Conservation (phyloP, 345 rosid species). For the Cardamine resedifolia region DNA sequence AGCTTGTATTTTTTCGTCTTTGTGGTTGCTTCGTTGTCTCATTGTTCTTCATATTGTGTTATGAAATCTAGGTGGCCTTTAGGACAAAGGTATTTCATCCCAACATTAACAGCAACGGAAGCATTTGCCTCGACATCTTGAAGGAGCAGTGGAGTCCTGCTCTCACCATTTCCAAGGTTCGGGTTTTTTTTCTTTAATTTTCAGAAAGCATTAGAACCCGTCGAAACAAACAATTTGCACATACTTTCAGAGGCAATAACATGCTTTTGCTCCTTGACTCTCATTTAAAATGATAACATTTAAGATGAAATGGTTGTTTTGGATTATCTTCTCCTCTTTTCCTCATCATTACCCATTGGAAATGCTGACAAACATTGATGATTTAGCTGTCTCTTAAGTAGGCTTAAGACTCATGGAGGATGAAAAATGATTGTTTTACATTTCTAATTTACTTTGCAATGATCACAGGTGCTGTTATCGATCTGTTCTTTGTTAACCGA, state of each 20-base stretch:
- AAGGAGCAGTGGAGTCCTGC: conserved; percentile 99
- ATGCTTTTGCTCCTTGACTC: too few species aligned
- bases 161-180: conserved; percentile 88
- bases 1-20: not conserved
- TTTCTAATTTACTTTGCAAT: not conserved
- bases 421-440: not conserved
- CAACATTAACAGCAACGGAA: conserved; percentile 92
- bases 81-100: conserved; percentile 95
- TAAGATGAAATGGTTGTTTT: too few species aligned
- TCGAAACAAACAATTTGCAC: not conserved
- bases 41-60: not conserved
- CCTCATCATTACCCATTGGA: too few species aligned
- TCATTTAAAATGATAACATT: too few species aligned
- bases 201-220: not conserved
- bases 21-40: not conserved
- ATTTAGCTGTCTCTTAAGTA: not conserved
- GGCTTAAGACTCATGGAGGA: not conserved
- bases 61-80: conserved; percentile 67
- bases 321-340: too few species aligned
- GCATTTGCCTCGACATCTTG: conserved; percentile 96
- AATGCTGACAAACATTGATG: too few species aligned
- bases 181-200: not conserved
- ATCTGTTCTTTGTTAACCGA: conserved; percentile 94
- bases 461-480: conserved; percentile 72
- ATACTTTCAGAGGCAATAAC: too few species aligned